A percentile compares a stretch with the other conserved stretches of the same genome.
Evolutionary conservation across 176 grass and related monocot species (phyloP).

Genomic region (sorghum (Sorghum bicolor)): Sorghum_bicolor_NCBIv3 NC_012873.2:61070501-61071000

Average conservation of each 20-base stretch:
- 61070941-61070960: neutral
- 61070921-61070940: neutral
- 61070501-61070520: conserved; percentile 27
- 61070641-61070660: neutral
- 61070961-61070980: neutral
- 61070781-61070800: too few relatives aligned
- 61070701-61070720: neutral
- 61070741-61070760: too few relatives aligned
- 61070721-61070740: too few relatives aligned
- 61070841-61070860: too few relatives aligned
- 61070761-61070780: too few relatives aligned
- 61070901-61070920: neutral
- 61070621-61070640: conserved; percentile 28
- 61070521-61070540: conserved; percentile 6
- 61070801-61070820: too few relatives aligned
- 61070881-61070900: neutral
- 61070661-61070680: neutral
- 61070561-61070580: conserved; percentile 13
- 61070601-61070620: conserved; percentile 24
- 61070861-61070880: neutral
- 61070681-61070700: neutral
- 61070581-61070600: conserved; percentile 33
- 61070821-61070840: too few relatives aligned
- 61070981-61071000: conserved; percentile 6
- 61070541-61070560: conserved; percentile 34